Evolutionary conservation across 305 asterid species (phyloP).

Genomic region (Rubia peregrina): DNA sequence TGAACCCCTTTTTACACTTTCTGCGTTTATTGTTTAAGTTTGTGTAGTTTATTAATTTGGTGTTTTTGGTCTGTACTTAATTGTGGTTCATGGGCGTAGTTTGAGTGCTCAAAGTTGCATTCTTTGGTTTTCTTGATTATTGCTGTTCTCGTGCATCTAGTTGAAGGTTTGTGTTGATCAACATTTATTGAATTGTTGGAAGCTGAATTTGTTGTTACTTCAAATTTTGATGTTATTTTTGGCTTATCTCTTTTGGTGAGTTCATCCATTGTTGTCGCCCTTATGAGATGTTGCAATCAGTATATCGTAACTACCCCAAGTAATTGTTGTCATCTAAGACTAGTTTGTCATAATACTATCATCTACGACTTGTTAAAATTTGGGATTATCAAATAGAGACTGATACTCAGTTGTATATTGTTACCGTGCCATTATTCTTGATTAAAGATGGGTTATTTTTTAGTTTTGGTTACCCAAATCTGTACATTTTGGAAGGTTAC

Average conservation of each 20-base stretch:
- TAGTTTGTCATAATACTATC: not conserved
- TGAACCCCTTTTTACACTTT: not conserved
- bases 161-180: too few relatives aligned
- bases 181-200: too few relatives aligned
- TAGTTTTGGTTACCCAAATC: not conserved
- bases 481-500: not conserved
- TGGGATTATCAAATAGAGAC: not conserved
- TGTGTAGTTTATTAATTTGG: not conserved
- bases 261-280: slow-evolving; percentile 7
- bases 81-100: not conserved
- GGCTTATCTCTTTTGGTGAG: too few relatives aligned
- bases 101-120: too few relatives aligned
- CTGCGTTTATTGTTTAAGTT: not conserved
- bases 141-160: too few relatives aligned
- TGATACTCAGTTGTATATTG: not conserved
- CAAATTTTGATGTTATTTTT: too few relatives aligned
- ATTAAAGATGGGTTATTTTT: not conserved
- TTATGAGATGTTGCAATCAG: slow-evolving; percentile 14
- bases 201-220: too few relatives aligned
- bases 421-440: not conserved
- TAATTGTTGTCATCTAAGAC: not conserved
- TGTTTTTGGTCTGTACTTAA: not conserved
- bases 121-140: too few relatives aligned
- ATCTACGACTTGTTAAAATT: not conserved
- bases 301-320: not conserved